Evolutionary conservation across 148 eudicot genomes (phyloP), one percentile per base, ranked within the genome.

Genomic region (Nepenthes gracilis): DNA sequence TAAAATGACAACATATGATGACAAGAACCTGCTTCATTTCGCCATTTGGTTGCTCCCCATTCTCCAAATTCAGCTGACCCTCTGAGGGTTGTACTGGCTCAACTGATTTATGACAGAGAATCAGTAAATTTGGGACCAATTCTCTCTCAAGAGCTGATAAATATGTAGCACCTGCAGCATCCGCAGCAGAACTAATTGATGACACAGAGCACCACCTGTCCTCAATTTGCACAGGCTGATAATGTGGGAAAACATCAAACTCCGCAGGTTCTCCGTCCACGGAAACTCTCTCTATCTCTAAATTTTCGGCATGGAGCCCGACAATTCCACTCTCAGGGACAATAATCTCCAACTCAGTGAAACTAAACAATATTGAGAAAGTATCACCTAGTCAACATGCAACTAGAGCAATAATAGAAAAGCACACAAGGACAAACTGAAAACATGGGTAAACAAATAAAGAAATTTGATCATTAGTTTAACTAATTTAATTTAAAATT

Each of bases 191-290:
- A 73, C 70, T 77, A 63, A 85, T 89, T 36, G 99, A 85, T 47
- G 99, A 94, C 43, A 94, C 95, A 33, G 90, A 89, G 63, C 95
- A 86, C 99, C 99, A 89, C 76, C 99, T 81, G 57, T 82, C 80
- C 65, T 81, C 86, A 63, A 77, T 90, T 59, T 86, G 92, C 64
- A 83, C 77, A 45, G 83, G 83, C 64, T 70, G 83, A 74, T 76
- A 89, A 65, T 86, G 99, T 1, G 97, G 99, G 72, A 89, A 89
- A 58, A 82, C 75, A 76, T 94, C 92, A 77, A 81, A 94, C 54
- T 75, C 82, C 36, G 97, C 90, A 43, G 85, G 83, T 64, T 77
- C 92, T 15, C 97, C 97, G 63, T 94, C 95, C 57, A 94, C 95
- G 35, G 62, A 74, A 64, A 94, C 95, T 55, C 84, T 80, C 71